phyloP scores from a whole-genome alignment of 768 basidiomycete genomes.

The Trametes elegans region DNA sequence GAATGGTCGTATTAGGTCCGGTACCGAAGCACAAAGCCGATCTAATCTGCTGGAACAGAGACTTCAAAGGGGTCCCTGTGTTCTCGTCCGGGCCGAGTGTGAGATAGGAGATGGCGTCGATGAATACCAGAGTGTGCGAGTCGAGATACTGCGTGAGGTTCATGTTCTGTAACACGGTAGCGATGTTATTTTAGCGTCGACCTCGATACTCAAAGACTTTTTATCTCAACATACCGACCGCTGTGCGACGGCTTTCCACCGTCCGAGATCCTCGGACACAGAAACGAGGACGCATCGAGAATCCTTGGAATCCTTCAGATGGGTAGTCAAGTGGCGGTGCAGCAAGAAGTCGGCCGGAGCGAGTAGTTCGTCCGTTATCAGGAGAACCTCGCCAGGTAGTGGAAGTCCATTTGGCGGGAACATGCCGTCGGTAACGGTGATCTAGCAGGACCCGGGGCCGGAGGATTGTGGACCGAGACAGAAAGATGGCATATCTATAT shows the following conservation, averaged over 20 bases:
- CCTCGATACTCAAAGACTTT: not conserved
- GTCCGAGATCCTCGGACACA: constrained; percentile 50
- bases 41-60: constrained; percentile 20
- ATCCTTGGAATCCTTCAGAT: constrained; percentile 44
- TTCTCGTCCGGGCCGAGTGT: constrained; percentile 18
- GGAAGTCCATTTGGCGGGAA: constrained; percentile 54
- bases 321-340: constrained; percentile 48
- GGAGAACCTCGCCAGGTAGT: constrained; percentile 48
- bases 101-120: constrained; percentile 49
- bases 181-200: not conserved
- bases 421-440: constrained; percentile 28
- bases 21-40: not conserved
- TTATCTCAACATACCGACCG: constrained; percentile 46
- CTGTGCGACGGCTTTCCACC: constrained; percentile 62
- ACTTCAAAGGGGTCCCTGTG: constrained; percentile 16
- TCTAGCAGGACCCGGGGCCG: not conserved
- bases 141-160: constrained; percentile 33
- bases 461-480: not conserved
- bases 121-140: constrained; percentile 45
- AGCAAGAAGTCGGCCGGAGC: constrained; percentile 76
- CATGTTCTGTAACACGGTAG: constrained; percentile 26
- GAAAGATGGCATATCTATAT: not conserved
- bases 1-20: constrained; percentile 40
- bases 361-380: constrained; percentile 69
- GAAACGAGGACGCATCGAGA: constrained; percentile 52